Base-by-base conservation (phyloP, 257 asterid species). In the Solanum clarkiae region DNA sequence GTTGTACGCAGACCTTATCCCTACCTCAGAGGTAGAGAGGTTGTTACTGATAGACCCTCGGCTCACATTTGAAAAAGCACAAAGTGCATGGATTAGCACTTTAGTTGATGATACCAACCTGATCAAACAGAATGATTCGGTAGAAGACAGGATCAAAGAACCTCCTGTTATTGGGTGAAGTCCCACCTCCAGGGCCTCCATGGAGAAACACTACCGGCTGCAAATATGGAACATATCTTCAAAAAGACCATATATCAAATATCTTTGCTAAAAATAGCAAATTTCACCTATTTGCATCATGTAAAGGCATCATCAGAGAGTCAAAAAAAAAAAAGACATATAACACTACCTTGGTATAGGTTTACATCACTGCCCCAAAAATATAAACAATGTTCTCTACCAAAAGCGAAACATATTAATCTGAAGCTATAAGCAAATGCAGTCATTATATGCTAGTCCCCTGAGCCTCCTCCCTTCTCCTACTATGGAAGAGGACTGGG, bases 121-220 rank as follows among this genome's bases (percentile, higher is more conserved):
- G 99, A 89, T 96, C 98, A 82, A 96, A 93, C 84, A 96, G 91
- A 88, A 96, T 86, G 79, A 96, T 96, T 90, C 93, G 89, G 71
- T 94, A 95, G 87, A 92, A 95, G 40, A 74, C 84, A 49, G 99
- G 98, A 90, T 96, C 99, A 85, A 96, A 95, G 90, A 95, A 95
- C 87, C 94, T 90, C 83, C 99, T 93, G 90, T 96, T 95, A 85
- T 85, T 90, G 80, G 98, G 97, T 80, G 98, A 94, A 85, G 99
- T 96, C 86, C 99, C 98, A 12, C 98, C 99, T 54, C 99, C 99
- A 66, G 99, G 99, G 66, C 99, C 98, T 87, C 99, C 99, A 90
- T 95, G 99, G 81, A 96, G 94, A 88, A 96, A 96, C 88, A 95
- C 89, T 82, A 92, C 97, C 11, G 98, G 97, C 98, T 95, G 97